Evolutionary conservation across 2,329 filamentous ascomycete genomes (phyloP).

Genomic region (Hypoxylon sp.): DNA sequence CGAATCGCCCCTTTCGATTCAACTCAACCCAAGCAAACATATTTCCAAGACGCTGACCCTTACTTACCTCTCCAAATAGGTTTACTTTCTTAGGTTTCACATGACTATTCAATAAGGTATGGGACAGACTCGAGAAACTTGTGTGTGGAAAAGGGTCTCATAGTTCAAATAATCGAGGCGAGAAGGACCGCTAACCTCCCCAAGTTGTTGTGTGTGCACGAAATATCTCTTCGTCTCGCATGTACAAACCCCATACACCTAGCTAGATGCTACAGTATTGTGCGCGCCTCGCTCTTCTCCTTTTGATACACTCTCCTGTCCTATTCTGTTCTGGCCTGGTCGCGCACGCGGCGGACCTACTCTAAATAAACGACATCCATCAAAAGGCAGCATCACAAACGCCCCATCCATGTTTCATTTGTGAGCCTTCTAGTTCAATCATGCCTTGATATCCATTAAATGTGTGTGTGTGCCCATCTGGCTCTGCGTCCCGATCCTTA

Average conservation of each 20-base stretch:
- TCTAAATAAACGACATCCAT: conserved; percentile 21
- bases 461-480: conserved; percentile 34
- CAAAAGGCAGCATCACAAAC: conserved; percentile 33
- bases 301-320: conserved; percentile 34
- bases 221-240: conserved; percentile 22
- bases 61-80: neutral
- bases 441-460: conserved; percentile 52
- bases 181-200: conserved; percentile 19
- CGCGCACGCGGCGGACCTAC: conserved; percentile 27
- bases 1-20: conserved; percentile 1
- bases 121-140: neutral
- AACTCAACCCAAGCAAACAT: neutral
- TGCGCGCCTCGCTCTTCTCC: neutral
- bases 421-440: conserved; percentile 51
- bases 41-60: neutral
- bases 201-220: conserved; percentile 5
- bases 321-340: conserved; percentile 18
- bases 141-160: conserved; percentile 28
- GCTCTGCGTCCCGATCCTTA: conserved; percentile 32
- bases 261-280: conserved; percentile 43
- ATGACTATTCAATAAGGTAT: neutral
- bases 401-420: conserved; percentile 46
- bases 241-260: conserved; percentile 39
- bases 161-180: conserved; percentile 29
- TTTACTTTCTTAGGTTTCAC: neutral